These are phyloP conservation scores for Pseudogymnoascus sp. DNA, from an alignment of 2,329 filamentous ascomycete genomes.

Conservation along the genomic window DNA sequence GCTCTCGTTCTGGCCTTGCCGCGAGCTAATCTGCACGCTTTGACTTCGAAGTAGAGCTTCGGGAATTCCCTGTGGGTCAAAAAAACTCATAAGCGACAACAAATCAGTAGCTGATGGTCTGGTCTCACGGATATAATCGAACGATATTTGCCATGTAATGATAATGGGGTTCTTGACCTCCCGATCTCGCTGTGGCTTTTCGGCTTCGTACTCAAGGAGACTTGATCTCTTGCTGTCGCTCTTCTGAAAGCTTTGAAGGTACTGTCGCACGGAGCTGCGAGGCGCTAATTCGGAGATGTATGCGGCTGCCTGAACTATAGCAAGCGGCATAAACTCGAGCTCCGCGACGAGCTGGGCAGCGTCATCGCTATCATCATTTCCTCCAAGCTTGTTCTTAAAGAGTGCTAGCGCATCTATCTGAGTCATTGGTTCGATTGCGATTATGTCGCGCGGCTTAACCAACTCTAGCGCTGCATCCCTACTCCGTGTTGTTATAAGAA, in stretches of 20 bases:
- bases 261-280: constrained; percentile 30
- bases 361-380: constrained; percentile 12
- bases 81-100: constrained; percentile 41
- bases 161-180: constrained; percentile 32
- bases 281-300: constrained; percentile 24
- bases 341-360: constrained; percentile 16
- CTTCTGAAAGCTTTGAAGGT: constrained; percentile 33
- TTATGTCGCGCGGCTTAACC: constrained; percentile 20
- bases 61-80: constrained; percentile 37
- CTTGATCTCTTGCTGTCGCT: constrained; percentile 26
- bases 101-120: constrained; percentile 34
- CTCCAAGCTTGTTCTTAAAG: constrained; percentile 25
- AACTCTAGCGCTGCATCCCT: constrained; percentile 17
- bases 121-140: constrained; percentile 30
- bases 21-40: constrained; percentile 4
- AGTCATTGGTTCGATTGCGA: constrained; percentile 26
- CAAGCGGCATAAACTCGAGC: constrained; percentile 27
- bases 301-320: constrained; percentile 25
- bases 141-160: constrained; percentile 32
- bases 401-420: constrained; percentile 25
- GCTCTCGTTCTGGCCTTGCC: constrained; percentile 11
- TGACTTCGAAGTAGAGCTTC: constrained; percentile 25
- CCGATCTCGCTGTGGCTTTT: constrained; percentile 30
- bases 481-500: constrained; percentile 24
- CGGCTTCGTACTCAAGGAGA: constrained; percentile 27